Percentiles rank a stretch among this genome's conserved stretches.
phyloP scores from a whole-genome alignment of 768 basidiomycete genomes.

The Serendipita sp. region DNA sequence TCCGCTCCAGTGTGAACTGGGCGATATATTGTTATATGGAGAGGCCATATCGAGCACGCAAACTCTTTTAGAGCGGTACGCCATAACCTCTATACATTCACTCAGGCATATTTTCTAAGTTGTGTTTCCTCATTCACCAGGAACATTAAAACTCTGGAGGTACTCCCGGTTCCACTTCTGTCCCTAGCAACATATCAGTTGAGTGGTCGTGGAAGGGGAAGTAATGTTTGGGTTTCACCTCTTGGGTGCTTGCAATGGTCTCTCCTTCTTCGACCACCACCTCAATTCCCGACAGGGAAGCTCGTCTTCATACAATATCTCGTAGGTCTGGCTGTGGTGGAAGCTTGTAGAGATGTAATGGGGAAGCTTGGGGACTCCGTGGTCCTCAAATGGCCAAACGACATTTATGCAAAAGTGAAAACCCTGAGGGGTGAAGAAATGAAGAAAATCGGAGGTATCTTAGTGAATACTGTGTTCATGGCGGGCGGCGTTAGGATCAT shows the following conservation, averaged over 20 bases:
- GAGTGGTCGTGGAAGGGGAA: slow-evolving; percentile 73
- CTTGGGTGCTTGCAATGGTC: slow-evolving; percentile 79
- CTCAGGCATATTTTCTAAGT: not conserved
- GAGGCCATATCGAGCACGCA: slow-evolving; percentile 90
- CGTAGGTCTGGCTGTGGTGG: slow-evolving; percentile 74
- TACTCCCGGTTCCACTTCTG: slow-evolving; percentile 58
- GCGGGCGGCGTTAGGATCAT: slow-evolving; percentile 58
- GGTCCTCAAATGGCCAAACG: slow-evolving; percentile 93
- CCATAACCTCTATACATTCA: slow-evolving; percentile 6
- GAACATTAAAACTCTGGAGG: slow-evolving; percentile 54
- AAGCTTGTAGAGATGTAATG: slow-evolving; percentile 61
- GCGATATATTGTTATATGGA: slow-evolving; percentile 70
- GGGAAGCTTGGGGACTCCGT: slow-evolving; percentile 35
- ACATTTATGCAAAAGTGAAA: slow-evolving; percentile 54
- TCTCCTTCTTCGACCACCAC: slow-evolving; percentile 44
- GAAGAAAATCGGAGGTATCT: slow-evolving; percentile 79
- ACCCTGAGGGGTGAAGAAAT: slow-evolving; percentile 28
- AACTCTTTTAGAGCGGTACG: slow-evolving; percentile 83
- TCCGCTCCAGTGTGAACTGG: slow-evolving; percentile 28
- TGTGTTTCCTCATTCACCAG: slow-evolving; percentile 25
- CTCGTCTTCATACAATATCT: slow-evolving; percentile 93
- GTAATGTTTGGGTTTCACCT: slow-evolving; percentile 87
- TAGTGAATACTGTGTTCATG: slow-evolving; percentile 78
- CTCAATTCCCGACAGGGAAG: slow-evolving; percentile 35
- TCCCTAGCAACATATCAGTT: slow-evolving; percentile 82